These are phyloP conservation scores for Cutaneotrichosporon arboriforme DNA, from an alignment of 1,284 basidiomycete species.

Conservation along the genomic window DNA sequence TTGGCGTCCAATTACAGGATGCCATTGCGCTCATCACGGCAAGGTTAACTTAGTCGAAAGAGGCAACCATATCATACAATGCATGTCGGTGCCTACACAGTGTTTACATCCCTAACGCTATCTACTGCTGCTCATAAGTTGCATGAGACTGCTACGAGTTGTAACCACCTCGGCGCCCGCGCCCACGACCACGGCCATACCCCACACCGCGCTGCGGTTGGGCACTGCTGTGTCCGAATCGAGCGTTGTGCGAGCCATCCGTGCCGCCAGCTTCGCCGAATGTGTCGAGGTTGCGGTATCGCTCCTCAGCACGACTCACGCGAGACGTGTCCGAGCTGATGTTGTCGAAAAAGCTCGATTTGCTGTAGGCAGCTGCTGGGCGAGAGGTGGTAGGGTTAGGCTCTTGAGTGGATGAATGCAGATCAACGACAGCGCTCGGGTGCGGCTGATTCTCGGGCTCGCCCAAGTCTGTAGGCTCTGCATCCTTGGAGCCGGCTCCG, in stretches of 20 bases:
- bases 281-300: slow-evolving; percentile 42
- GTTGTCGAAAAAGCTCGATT: slow-evolving; percentile 42
- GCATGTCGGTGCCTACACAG: background rate
- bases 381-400: background rate
- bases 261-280: slow-evolving; percentile 42
- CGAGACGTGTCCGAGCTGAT: slow-evolving; percentile 30
- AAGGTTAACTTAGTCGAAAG: too few species aligned
- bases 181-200: slow-evolving; percentile 15
- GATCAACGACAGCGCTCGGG: slow-evolving; percentile 23
- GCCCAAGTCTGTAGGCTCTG: slow-evolving; percentile 14
- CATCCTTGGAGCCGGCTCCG: slow-evolving; percentile 1
- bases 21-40: too few species aligned
- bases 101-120: background rate
- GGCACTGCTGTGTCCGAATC: slow-evolving; percentile 6
- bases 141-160: background rate
- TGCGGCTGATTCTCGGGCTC: slow-evolving; percentile 31
- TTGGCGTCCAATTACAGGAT: background rate
- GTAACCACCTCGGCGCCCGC: slow-evolving; percentile 3
- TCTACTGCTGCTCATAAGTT: background rate
- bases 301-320: slow-evolving; percentile 36
- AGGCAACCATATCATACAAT: background rate
- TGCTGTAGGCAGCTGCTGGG: slow-evolving; percentile 28
- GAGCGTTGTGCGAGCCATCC: slow-evolving; percentile 3
- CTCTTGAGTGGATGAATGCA: background rate
- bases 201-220: slow-evolving; percentile 12